A percentile compares a stretch with the other conserved stretches of the same genome.
phyloP scores from a whole-genome alignment of 352 stramenopile species.

The Pythium periplocum region DNA sequence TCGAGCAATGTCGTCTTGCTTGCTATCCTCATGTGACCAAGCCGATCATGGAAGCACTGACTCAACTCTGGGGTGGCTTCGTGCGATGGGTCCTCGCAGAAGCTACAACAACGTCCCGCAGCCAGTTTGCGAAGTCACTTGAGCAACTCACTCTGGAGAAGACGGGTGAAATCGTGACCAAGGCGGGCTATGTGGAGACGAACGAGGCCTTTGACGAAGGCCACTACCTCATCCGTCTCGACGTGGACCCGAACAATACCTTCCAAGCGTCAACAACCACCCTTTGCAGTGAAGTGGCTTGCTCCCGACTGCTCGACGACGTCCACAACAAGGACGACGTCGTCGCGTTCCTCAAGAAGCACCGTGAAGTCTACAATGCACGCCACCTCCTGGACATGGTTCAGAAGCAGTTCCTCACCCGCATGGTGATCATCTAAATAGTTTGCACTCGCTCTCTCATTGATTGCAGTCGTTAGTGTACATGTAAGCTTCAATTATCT shows the following conservation, averaged over 20 bases:
- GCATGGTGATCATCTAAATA: background rate
- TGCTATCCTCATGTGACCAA: slow-evolving; percentile 23
- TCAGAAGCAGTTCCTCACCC: background rate
- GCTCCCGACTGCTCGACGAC: slow-evolving; percentile 15
- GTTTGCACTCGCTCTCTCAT: background rate
- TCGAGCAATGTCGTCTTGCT: slow-evolving; percentile 23
- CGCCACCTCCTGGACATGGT: background rate
- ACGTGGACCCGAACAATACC: slow-evolving; percentile 25
- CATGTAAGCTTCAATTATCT: no score
- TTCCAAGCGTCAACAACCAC: slow-evolving; percentile 21
- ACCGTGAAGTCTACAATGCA: background rate
- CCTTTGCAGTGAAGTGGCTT: slow-evolving; percentile 24
- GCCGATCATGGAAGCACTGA: slow-evolving; percentile 19
- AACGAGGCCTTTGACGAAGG: slow-evolving; percentile 8
- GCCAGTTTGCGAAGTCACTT: slow-evolving; percentile 19
- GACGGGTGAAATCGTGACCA: slow-evolving; percentile 15
- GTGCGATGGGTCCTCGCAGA: slow-evolving; percentile 22
- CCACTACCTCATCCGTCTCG: slow-evolving; percentile 24
- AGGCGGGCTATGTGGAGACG: slow-evolving; percentile 9
- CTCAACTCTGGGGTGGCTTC: slow-evolving; percentile 29
- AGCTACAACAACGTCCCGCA: slow-evolving; percentile 8
- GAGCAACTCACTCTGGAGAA: slow-evolving; percentile 11
- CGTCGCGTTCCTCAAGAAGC: slow-evolving; percentile 4
- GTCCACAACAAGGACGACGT: slow-evolving; percentile 6
- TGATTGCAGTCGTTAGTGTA: no score